A percentile compares a stretch with the other conserved stretches of the same genome.
Evolutionary conservation across 2,329 filamentous ascomycete species (phyloP).

Genomic region (Aspergillus aculeatinus): DNA sequence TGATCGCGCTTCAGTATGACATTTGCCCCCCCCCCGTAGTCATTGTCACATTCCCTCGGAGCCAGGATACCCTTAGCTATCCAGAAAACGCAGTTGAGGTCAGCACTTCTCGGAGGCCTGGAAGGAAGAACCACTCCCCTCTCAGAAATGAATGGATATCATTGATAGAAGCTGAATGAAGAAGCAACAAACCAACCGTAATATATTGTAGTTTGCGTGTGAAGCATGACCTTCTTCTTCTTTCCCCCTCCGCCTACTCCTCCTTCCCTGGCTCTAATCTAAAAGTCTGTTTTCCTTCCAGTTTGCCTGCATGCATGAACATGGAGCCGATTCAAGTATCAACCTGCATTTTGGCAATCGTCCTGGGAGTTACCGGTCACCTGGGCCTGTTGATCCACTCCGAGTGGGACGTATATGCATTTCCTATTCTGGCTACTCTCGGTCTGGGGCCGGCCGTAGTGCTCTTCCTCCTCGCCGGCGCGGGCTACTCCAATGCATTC

Average conservation of each 20-base stretch:
- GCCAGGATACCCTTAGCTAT: too few species aligned
- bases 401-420: constrained; percentile 9
- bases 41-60: too few species aligned
- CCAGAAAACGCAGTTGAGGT: not conserved
- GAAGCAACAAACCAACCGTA: too few species aligned
- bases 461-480: not conserved
- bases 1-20: too few species aligned
- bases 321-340: not conserved
- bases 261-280: not conserved
- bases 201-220: too few species aligned
- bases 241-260: not conserved
- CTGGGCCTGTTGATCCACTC: constrained; percentile 7
- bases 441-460: not conserved
- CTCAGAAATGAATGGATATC: too few species aligned
- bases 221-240: too few species aligned
- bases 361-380: not conserved
- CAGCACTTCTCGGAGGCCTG: not conserved
- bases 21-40: too few species aligned
- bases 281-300: too few species aligned
- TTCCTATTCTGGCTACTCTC: not conserved
- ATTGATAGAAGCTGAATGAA: too few species aligned
- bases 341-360: not conserved
- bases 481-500: not conserved
- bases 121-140: not conserved
- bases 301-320: not conserved